Conservation (phyloP, 495 filamentous ascomycete species). For the Penicillium manginii region DNA sequence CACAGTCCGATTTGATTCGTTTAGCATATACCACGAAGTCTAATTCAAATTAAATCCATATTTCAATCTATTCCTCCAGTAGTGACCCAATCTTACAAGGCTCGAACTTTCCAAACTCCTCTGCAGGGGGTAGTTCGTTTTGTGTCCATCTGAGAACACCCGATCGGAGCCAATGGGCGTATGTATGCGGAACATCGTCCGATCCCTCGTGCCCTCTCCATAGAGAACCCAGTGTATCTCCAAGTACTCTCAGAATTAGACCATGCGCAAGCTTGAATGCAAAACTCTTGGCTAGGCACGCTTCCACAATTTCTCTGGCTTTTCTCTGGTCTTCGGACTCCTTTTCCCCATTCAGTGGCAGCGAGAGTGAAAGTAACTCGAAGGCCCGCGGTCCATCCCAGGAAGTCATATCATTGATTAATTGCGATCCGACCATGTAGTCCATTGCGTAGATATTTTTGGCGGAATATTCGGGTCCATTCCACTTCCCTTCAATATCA, state of each 20-base stretch:
- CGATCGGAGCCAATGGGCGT: constrained; percentile 30
- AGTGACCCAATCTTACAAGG: background rate
- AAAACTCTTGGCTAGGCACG: constrained; percentile 49
- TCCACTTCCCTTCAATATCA: constrained; percentile 54
- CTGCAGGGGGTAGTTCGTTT: background rate
- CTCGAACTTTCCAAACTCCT: background rate
- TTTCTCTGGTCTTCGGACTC: constrained; percentile 53
- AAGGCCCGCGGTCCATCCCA: constrained; percentile 55
- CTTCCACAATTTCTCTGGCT: constrained; percentile 54
- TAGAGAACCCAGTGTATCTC: constrained; percentile 26
- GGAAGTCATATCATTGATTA: constrained; percentile 52
- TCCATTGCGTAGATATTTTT: constrained; percentile 53
- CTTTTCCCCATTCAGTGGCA: constrained; percentile 46
- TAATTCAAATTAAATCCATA: background rate
- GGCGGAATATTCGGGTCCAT: constrained; percentile 53
- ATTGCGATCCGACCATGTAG: constrained; percentile 53
- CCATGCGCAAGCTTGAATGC: constrained; percentile 59
- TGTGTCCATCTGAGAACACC: constrained; percentile 1
- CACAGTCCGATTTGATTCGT: no score
- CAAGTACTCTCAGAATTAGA: constrained; percentile 46
- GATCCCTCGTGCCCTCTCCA: constrained; percentile 27
- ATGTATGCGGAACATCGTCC: constrained; percentile 28
- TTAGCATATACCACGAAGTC: no score
- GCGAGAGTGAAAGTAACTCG: constrained; percentile 51
- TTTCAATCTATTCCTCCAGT: background rate